Evolutionary conservation across 129 eudicot genomes (phyloP), one percentile per base, ranked within the genome.

Genomic region (Tagetes patula): DNA sequence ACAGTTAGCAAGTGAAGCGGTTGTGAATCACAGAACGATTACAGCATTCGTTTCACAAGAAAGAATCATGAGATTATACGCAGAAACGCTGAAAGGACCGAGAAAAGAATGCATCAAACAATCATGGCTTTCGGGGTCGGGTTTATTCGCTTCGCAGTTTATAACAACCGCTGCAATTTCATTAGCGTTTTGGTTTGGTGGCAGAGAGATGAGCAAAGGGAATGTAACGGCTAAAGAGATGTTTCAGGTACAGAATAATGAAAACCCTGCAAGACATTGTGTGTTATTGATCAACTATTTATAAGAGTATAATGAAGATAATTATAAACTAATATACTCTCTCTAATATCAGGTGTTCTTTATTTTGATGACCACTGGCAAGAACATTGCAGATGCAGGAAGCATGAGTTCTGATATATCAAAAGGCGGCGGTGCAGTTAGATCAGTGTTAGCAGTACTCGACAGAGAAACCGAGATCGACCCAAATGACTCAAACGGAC

Each of bases 351-450:
- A 43, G 61, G 94, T 75, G 69, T 90, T 90, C 79, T 90, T 90
- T 80, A 83, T 90, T 62, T 72, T 90, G 77, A 87, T 90, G 96
- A 87, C 91, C 74, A 90, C 91, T 1, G 94, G 96, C 30, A 90
- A 87, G 82, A 82, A 75, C 61, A 90, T 90, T 38, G 96, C 94
- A 69, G 96, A 90, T 71, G 96, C 96, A 8, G 96, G 96, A 59
- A 87, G 96, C 79, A 85, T 87, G 94, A 85, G 84, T 49, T 79
- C 94, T 8, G 96, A 90, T 78, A 46, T 90, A 67, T 85, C 94
- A 6, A 85, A 77, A 87, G 96, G 96, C 13, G 81, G 88, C 12
- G 62, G 72, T 65, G 96, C 94, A 37, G 79, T 90, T 53, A 75
- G 50, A 43, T 85, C 96, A 8, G 89, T 87, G 65, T 85, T 87